Evolutionary conservation across 345 rosid species (phyloP).

Genomic region (Microcos paniculata): DNA sequence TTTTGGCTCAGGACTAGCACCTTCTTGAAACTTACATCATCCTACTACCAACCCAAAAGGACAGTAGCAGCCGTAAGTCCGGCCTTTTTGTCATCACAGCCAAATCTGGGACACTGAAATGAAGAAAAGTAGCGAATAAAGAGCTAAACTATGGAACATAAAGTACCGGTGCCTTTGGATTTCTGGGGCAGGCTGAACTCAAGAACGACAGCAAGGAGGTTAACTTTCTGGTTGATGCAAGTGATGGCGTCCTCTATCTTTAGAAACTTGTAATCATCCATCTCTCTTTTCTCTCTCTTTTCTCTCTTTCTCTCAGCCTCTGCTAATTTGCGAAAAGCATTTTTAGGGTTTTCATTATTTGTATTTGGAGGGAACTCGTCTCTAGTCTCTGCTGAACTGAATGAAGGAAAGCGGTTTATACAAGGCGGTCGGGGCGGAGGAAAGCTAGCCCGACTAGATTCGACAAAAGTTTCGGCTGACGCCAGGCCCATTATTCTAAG

Average conservation of each 20-base stretch:
- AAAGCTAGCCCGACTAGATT: no score
- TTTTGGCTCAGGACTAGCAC: constrained; percentile 52
- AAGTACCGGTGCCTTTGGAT: constrained; percentile 57
- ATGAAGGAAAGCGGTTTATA: no score
- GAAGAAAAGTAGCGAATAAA: background rate
- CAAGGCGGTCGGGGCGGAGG: no score
- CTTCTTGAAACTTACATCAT: constrained; percentile 41
- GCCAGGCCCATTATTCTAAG: no score
- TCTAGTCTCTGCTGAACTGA: no score
- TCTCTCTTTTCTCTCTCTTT: constrained; percentile 9
- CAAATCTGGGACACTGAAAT: no score
- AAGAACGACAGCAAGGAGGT: constrained; percentile 51
- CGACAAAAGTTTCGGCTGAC: no score
- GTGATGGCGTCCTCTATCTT: constrained; percentile 56
- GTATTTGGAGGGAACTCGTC: background rate
- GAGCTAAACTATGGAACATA: background rate
- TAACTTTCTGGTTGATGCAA: constrained; percentile 57
- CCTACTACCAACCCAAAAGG: constrained; percentile 47
- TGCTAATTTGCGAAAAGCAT: background rate
- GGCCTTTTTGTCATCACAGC: constrained; percentile 78
- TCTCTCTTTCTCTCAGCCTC: background rate
- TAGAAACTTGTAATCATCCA: constrained; percentile 53
- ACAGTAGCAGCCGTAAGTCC: constrained; percentile 65
- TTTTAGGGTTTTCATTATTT: background rate
- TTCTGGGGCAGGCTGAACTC: constrained; percentile 52